A percentile compares a stretch with the other conserved stretches of the same genome.
Conservation (phyloP, 2,329 filamentous ascomycete genomes). For the Aspergillus viridinutans region DNA sequence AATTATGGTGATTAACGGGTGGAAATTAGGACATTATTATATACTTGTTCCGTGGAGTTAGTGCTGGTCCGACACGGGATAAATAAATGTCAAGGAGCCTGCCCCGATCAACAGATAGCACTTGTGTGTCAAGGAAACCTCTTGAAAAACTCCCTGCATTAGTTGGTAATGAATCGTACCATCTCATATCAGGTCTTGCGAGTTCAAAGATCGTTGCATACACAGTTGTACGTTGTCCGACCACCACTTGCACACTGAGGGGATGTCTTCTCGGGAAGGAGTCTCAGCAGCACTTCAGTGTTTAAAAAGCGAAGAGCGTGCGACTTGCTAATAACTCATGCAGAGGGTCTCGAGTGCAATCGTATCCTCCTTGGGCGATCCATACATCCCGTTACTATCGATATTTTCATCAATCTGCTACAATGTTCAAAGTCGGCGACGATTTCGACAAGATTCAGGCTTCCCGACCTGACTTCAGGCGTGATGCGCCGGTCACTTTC, state of each 20-base stretch:
- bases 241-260: background rate
- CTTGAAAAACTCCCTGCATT: background rate
- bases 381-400: background rate
- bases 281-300: background rate
- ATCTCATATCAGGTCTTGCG: background rate
- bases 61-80: background rate
- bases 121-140: background rate
- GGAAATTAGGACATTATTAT: background rate
- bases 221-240: background rate
- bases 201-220: background rate
- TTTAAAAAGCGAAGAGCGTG: background rate
- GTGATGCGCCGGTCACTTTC: constrained; percentile 29
- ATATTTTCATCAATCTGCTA: constrained; percentile 18
- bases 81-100: background rate
- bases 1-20: background rate
- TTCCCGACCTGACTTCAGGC: constrained; percentile 40
- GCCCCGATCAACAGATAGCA: background rate
- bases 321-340: background rate
- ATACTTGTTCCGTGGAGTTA: constrained; percentile 7
- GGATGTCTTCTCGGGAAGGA: background rate
- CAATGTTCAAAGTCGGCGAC: constrained; percentile 21
- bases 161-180: background rate
- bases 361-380: background rate
- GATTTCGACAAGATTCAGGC: constrained; percentile 40
- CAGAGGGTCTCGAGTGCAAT: background rate